Percentiles rank a stretch among this genome's conserved stretches.
Evolutionary conservation across 768 basidiomycete species (phyloP).

Genomic region (Russula earlei): DNA sequence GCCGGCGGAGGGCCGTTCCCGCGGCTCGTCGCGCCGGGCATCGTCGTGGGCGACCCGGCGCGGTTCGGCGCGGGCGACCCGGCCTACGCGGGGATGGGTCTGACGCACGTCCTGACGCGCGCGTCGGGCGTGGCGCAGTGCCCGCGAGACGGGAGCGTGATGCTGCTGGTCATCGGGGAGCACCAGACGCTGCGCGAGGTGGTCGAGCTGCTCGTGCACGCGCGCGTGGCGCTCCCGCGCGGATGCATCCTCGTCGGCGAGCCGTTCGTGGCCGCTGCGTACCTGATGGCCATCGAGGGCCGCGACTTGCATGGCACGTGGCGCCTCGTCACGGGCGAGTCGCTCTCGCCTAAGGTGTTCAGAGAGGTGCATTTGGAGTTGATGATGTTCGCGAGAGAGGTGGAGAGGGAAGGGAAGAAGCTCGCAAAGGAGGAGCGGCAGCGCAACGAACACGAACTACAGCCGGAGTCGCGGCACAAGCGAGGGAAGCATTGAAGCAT

Average conservation of each 20-base stretch:
- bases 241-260: not conserved
- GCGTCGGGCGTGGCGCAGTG: not conserved
- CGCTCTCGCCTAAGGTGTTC: not conserved
- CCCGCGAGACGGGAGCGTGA: not conserved
- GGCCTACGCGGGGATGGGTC: not conserved
- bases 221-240: not conserved
- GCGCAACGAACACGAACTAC: not conserved
- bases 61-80: too few species aligned
- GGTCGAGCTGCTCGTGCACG: slow-evolving; percentile 1
- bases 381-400: not conserved
- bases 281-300: slow-evolving; percentile 1
- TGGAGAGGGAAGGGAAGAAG: slow-evolving; percentile 2
- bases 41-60: not conserved
- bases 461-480: not conserved
- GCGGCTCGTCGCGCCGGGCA: slow-evolving; percentile 3
- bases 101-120: slow-evolving; percentile 8
- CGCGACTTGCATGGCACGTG: not conserved
- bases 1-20: slow-evolving; percentile 8
- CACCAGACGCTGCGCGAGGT: slow-evolving; percentile 1
- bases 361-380: not conserved
- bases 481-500: not conserved
- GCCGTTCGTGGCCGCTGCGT: slow-evolving; percentile 7
- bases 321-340: slow-evolving; percentile 6
- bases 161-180: not conserved
- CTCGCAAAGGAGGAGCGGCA: not conserved